Percentiles rank a stretch among this genome's conserved stretches.
Evolutionary conservation across 192 early-diverging fungal genomes (phyloP).

Genomic region (Coemansia sp.): DNA sequence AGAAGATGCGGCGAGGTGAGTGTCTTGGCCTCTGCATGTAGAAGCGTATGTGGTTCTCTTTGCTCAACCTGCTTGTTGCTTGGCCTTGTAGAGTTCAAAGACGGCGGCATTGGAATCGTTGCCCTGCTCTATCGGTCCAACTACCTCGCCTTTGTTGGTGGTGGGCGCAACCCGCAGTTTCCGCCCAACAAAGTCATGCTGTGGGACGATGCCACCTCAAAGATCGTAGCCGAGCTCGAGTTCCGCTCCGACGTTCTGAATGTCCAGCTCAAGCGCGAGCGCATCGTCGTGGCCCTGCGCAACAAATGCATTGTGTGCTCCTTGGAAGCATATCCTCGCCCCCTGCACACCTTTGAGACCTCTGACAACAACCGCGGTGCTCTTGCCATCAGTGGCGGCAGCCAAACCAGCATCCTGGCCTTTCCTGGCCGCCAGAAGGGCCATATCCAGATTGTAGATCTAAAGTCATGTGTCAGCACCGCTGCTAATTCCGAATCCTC

Average conservation of each 20-base stretch:
- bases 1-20: slow-evolving; percentile 68
- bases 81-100: slow-evolving; percentile 62
- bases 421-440: slow-evolving; percentile 80
- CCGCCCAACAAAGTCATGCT: slow-evolving; percentile 85
- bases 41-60: neutral
- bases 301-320: slow-evolving; percentile 82
- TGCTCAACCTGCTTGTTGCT: neutral
- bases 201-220: slow-evolving; percentile 77
- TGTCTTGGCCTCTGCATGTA: neutral
- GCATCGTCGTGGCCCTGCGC: slow-evolving; percentile 70
- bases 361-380: slow-evolving; percentile 73
- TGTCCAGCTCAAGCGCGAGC: slow-evolving; percentile 73
- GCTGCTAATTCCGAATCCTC: slow-evolving; percentile 10
- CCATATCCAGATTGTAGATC: slow-evolving; percentile 81
- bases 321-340: slow-evolving; percentile 65
- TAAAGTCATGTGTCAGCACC: slow-evolving; percentile 57
- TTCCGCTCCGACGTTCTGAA: slow-evolving; percentile 78
- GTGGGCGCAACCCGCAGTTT: slow-evolving; percentile 77
- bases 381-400: slow-evolving; percentile 65
- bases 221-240: slow-evolving; percentile 71
- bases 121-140: slow-evolving; percentile 86
- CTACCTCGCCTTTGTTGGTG: slow-evolving; percentile 82
- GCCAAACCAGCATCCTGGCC: slow-evolving; percentile 70
- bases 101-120: slow-evolving; percentile 78
- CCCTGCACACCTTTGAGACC: slow-evolving; percentile 80